Percentiles rank a stretch among this genome's conserved stretches.
phyloP scores from a whole-genome alignment of 495 filamentous ascomycete species.

The Zalerion maritima region DNA sequence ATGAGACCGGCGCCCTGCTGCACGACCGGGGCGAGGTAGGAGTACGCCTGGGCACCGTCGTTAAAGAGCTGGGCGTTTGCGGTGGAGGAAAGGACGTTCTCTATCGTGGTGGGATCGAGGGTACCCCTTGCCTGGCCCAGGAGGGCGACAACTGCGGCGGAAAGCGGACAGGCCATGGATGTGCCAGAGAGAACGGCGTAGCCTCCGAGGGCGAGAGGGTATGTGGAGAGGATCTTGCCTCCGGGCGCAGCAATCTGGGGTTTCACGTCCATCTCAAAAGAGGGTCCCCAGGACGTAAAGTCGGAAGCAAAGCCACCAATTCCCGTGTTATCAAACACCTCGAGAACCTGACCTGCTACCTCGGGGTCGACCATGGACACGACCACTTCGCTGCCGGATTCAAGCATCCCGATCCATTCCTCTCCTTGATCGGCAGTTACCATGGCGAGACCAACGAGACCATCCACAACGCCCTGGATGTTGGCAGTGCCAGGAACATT shows the following conservation, averaged over 20 bases:
- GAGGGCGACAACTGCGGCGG: constrained; percentile 39
- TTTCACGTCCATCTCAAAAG: constrained; percentile 38
- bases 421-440: constrained; percentile 28
- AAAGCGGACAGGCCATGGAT: constrained; percentile 45
- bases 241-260: constrained; percentile 39
- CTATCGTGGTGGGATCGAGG: constrained; percentile 29
- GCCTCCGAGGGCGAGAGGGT: constrained; percentile 32
- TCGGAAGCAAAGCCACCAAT: constrained; percentile 32
- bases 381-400: constrained; percentile 21
- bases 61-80: constrained; percentile 25
- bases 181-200: constrained; percentile 43
- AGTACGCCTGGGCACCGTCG: constrained; percentile 22
- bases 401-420: constrained; percentile 23
- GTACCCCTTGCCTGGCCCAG: constrained; percentile 33
- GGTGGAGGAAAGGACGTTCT: constrained; percentile 30
- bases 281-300: constrained; percentile 43
- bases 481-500: constrained; percentile 21
- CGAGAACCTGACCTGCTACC: constrained; percentile 16
- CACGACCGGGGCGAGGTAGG: constrained; percentile 34
- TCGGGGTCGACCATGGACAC: constrained; percentile 28
- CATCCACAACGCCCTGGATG: constrained; percentile 27
- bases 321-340: constrained; percentile 14
- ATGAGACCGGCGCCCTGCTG: constrained; percentile 44
- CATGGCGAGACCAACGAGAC: too few species aligned
- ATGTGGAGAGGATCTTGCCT: constrained; percentile 42